These are phyloP conservation scores for Penicillium paradoxum DNA, from an alignment of 495 filamentous ascomycete species.

Conservation along the genomic window DNA sequence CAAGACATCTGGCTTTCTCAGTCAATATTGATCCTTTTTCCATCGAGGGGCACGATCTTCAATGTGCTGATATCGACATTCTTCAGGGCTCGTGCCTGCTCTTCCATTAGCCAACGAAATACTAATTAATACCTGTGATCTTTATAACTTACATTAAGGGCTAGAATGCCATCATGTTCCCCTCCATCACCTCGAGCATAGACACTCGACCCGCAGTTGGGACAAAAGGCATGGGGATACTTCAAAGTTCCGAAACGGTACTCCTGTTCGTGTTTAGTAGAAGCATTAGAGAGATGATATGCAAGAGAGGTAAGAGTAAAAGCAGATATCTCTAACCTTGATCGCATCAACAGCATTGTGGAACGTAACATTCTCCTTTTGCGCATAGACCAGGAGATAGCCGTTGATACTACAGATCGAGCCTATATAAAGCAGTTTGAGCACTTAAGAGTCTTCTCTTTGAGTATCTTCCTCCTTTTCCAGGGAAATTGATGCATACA, in stretches of 20 bases:
- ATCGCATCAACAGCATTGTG: not conserved
- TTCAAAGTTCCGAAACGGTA: constrained; percentile 10
- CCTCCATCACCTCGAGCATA: constrained; percentile 3
- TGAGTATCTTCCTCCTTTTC: too few relatives aligned
- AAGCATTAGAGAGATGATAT: not conserved
- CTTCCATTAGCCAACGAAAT: not conserved
- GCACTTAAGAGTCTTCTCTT: too few relatives aligned
- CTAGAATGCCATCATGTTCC: constrained; percentile 1
- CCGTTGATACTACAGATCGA: constrained; percentile 10
- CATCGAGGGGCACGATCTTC: not conserved
- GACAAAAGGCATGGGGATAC: constrained; percentile 7
- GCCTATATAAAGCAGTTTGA: not conserved
- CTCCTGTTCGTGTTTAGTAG: not conserved
- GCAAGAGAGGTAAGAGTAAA: not conserved
- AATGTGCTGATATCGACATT: not conserved
- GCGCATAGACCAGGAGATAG: constrained; percentile 4
- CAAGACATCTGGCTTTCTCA: not conserved
- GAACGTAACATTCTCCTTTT: not conserved
- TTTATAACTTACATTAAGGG: constrained; percentile 5
- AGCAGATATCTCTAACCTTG: not conserved
- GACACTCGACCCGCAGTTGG: constrained; percentile 4
- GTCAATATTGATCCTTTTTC: not conserved
- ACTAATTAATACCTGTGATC: not conserved
- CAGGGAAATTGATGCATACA: constrained; percentile 1
- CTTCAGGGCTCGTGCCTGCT: not conserved